These are phyloP conservation scores for Flagelloscypha sp. DNA, from an alignment of 768 basidiomycete species.

Conservation along the genomic window DNA sequence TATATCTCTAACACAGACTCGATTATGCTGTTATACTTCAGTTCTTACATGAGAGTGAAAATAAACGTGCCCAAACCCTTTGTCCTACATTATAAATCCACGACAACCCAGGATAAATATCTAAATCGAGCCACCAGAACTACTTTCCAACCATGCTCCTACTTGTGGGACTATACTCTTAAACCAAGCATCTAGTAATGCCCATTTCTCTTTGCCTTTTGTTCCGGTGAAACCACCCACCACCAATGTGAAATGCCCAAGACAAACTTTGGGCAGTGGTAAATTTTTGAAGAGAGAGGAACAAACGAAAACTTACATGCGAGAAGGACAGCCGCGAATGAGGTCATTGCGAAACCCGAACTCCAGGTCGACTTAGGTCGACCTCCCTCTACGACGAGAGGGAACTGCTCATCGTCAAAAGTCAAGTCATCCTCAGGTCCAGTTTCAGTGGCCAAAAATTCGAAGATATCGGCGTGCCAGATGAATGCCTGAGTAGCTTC, in stretches of 20 bases:
- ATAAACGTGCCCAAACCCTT: no score
- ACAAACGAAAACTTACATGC: conserved; percentile 20
- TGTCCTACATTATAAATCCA: no score
- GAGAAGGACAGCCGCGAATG: conserved; percentile 26
- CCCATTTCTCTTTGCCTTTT: conserved; percentile 38
- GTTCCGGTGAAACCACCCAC: conserved; percentile 39
- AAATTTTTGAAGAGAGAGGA: conserved; percentile 4
- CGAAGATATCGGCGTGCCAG: conserved; percentile 40
- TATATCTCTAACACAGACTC: no score
- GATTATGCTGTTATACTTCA: no score
- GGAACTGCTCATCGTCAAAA: conserved; percentile 11
- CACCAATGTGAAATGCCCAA: conserved; percentile 42
- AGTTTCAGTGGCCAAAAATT: conserved; percentile 19
- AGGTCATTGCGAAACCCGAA: conserved; percentile 24
- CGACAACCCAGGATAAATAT: no score
- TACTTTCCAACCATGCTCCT: no score
- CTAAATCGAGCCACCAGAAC: no score
- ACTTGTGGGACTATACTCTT: no score
- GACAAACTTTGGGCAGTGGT: conserved; percentile 26
- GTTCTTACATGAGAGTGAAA: no score
- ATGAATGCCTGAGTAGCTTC: conserved; percentile 44
- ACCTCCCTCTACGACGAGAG: conserved; percentile 8
- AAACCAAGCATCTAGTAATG: no score
- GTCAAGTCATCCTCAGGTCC: conserved; percentile 10
- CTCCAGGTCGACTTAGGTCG: no score